Evolutionary conservation across 176 grass and related monocot genomes (phyloP), one percentile per base, ranked within the genome.

Genomic region (Triticum aestivum): DNA sequence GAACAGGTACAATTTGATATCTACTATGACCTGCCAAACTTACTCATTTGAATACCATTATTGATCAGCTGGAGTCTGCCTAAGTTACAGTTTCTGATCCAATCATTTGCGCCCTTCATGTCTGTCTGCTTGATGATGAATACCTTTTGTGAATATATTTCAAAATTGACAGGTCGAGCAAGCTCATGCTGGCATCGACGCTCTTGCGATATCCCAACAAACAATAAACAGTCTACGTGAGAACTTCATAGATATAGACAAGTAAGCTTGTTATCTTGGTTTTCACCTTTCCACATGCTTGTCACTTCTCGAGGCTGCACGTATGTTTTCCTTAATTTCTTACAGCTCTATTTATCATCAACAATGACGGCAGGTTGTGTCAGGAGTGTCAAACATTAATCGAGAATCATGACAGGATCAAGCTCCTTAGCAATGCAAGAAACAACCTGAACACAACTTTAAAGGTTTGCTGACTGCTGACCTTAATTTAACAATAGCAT

Each of bases 371-470:
- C 89, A 99, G 97, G 77, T 75, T 99, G 78, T 99, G 97, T 67
- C 91, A 97, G 72, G 97, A 99, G 75, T 99, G 97, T 81, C 97
- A 99, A 89, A 97, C 97, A 37, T 80, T 99, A 88, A 99, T 99
- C 65, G 94, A 99, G 77, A 99, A 99, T 75, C 97, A 99, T 83
- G 97, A 99, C 94, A 99, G 94, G 80, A 99, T 99, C 79, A 99
- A 99, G 67, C 97, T 99, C 92, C 97, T 99, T 87, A 99, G 97
- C 80, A 99, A 99, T 66, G 89, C 94, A 64, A 99, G 97, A 82
- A 99, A 99, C 85, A 99, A 97, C 75, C 83, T 99, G 82, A 99
- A 99, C 75, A 97, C 90, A 80, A 99, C 94, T 83, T 80, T 99
- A 90, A 97, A 99, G 97, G 97, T 98, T 86, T 65, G 82, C 8